Percentiles rank a stretch among this genome's conserved stretches.
Conservation (phyloP, 768 basidiomycete genomes). For the Xanthoconium purpureum region DNA sequence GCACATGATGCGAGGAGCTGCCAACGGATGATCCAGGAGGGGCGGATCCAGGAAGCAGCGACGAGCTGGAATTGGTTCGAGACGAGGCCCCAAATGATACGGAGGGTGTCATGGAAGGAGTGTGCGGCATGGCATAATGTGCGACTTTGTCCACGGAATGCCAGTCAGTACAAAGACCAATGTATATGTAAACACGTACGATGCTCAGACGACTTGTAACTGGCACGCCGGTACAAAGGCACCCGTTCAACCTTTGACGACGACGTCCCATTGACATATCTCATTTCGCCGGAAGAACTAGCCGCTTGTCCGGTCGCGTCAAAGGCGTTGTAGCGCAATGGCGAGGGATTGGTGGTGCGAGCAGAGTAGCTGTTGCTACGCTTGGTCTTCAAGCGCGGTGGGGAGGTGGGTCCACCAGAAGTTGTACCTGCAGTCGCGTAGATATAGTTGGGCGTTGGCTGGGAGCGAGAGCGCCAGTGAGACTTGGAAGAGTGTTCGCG, state of each 20-base stretch:
- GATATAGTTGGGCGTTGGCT: constrained; percentile 39
- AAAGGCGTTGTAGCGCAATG: constrained; percentile 39
- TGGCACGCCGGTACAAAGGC: constrained; percentile 40
- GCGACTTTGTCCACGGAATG: constrained; percentile 18
- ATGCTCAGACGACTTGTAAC: constrained; percentile 43
- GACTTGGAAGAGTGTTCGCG: constrained; percentile 36
- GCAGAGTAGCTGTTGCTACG: constrained; percentile 41
- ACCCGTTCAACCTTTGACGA: constrained; percentile 33
- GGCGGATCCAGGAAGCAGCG: constrained; percentile 40
- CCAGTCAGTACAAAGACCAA: background rate
- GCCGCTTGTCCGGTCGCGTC: constrained; percentile 27
- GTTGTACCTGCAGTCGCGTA: constrained; percentile 34
- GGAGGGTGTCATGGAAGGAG: constrained; percentile 32
- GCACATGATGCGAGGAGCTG: constrained; percentile 39
- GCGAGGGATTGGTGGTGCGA: constrained; percentile 37
- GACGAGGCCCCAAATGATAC: constrained; percentile 41
- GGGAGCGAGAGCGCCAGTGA: constrained; percentile 42
- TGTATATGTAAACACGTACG: constrained; percentile 34
- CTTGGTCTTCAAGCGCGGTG: constrained; percentile 35
- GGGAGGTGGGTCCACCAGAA: constrained; percentile 34
- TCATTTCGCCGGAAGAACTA: constrained; percentile 31
- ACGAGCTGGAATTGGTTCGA: constrained; percentile 52
- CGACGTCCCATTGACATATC: constrained; percentile 24
- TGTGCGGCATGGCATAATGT: constrained; percentile 31
- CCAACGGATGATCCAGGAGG: constrained; percentile 38